Conservation (phyloP, 805 yeast species). For the Wickerhamia fluorescens region DNA sequence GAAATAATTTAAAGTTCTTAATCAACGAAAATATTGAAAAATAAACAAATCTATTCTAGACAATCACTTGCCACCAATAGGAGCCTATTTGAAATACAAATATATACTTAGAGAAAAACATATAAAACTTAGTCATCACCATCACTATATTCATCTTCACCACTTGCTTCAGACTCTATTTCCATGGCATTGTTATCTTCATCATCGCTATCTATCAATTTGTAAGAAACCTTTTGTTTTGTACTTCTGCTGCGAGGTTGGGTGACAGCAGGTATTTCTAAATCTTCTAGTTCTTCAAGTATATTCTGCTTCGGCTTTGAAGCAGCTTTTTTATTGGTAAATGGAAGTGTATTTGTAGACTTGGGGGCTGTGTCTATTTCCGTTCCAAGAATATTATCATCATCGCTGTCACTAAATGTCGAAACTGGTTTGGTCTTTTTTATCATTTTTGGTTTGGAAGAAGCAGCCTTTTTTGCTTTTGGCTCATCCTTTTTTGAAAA, state of each 20-base stretch:
- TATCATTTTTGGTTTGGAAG: conserved; percentile 5
- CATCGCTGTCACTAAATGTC: conserved; percentile 21
- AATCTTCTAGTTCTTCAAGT: conserved; percentile 18
- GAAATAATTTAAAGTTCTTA: too few species aligned
- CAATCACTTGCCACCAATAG: too few species aligned
- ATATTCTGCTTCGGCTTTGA: conserved; percentile 14
- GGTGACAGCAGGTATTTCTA: too few species aligned
- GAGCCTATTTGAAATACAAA: too few species aligned
- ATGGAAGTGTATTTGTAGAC: too few species aligned
- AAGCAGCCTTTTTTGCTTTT: conserved; percentile 3
- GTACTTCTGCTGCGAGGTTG: conserved; percentile 1
- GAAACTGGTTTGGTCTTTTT: conserved; percentile 2
- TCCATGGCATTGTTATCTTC: conserved; percentile 7
- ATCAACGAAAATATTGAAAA: too few species aligned
- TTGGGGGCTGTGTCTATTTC: too few species aligned
- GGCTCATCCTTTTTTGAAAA: conserved; percentile 7
- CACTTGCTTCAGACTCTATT: conserved; percentile 4
- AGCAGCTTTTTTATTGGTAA: too few species aligned
- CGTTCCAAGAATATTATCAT: conserved; percentile 16
- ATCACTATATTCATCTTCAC: too few species aligned
- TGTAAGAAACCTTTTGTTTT: conserved; percentile 6
- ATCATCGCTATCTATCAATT: conserved; percentile 11
- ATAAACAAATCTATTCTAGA: too few species aligned
- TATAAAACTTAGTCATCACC: neutral
- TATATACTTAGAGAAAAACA: neutral